These are phyloP conservation scores for Exophiala mesophila DNA, from an alignment of 2,329 filamentous ascomycete species.

Conservation along the genomic window DNA sequence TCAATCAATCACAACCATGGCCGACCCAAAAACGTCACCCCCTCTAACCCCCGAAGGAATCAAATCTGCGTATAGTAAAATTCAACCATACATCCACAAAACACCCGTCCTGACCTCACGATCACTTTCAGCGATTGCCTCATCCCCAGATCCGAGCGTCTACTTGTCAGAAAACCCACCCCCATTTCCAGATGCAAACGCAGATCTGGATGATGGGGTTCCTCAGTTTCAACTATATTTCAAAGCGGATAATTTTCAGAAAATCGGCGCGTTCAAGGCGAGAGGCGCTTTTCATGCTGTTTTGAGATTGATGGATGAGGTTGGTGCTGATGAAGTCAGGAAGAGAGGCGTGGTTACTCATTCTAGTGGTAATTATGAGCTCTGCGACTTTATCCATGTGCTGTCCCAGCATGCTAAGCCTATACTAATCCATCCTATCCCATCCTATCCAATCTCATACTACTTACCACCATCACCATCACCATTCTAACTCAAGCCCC, in stretches of 20 bases:
- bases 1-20: constrained; percentile 36
- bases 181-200: constrained; percentile 41
- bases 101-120: constrained; percentile 79
- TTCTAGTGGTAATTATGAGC: constrained; percentile 69
- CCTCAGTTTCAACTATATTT: constrained; percentile 76
- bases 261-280: constrained; percentile 87
- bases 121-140: constrained; percentile 70
- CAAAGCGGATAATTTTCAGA: constrained; percentile 93
- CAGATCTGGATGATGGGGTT: constrained; percentile 42
- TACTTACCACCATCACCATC: background rate
- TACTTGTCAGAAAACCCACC: constrained; percentile 22
- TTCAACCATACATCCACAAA: constrained; percentile 70
- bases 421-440: too few relatives aligned
- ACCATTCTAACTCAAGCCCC: background rate
- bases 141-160: constrained; percentile 54
- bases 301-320: constrained; percentile 59
- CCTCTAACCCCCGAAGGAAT: constrained; percentile 72
- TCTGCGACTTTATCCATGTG: too few relatives aligned
- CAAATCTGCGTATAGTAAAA: constrained; percentile 63
- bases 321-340: constrained; percentile 57
- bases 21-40: constrained; percentile 42
- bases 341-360: constrained; percentile 79
- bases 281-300: constrained; percentile 87
- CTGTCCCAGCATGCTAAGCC: too few relatives aligned
- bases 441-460: too few relatives aligned